phyloP scores from a whole-genome alignment of 495 filamentous ascomycete genomes.

The Daldinia vernicosa region DNA sequence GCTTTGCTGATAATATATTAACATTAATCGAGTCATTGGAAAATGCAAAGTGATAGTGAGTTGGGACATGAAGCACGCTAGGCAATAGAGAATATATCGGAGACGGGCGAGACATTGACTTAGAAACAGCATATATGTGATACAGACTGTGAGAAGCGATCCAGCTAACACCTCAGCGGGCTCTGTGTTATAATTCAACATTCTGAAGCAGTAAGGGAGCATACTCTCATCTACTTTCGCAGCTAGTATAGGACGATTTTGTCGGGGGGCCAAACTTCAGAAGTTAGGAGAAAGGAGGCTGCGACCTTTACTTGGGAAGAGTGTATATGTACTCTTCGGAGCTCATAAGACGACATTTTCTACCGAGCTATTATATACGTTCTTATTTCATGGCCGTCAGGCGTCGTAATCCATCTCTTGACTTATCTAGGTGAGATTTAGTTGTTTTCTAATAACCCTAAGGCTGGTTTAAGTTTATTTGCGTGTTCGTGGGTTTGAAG shows the following conservation, averaged over 20 bases:
- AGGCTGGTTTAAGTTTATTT: no score
- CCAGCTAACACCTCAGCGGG: background rate
- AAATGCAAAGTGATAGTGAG: background rate
- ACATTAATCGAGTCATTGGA: background rate
- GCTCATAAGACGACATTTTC: background rate
- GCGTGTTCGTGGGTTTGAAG: background rate
- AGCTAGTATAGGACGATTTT: background rate
- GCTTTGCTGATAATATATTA: conserved; percentile 4
- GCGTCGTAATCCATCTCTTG: background rate
- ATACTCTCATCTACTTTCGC: background rate
- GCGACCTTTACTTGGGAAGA: background rate
- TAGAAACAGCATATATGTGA: background rate
- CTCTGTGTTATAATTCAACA: background rate
- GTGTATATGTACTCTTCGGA: no score
- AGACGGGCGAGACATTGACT: conserved; percentile 1
- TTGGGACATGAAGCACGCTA: background rate
- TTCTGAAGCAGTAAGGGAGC: background rate
- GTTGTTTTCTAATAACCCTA: no score
- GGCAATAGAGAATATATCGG: background rate
- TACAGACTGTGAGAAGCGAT: background rate
- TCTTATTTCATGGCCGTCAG: background rate
- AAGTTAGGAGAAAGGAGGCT: background rate
- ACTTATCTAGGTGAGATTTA: background rate
- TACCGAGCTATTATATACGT: background rate
- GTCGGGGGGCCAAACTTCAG: background rate